Conservation (phyloP, 2,329 filamentous ascomycete genomes). For the Alternaria dauci region DNA sequence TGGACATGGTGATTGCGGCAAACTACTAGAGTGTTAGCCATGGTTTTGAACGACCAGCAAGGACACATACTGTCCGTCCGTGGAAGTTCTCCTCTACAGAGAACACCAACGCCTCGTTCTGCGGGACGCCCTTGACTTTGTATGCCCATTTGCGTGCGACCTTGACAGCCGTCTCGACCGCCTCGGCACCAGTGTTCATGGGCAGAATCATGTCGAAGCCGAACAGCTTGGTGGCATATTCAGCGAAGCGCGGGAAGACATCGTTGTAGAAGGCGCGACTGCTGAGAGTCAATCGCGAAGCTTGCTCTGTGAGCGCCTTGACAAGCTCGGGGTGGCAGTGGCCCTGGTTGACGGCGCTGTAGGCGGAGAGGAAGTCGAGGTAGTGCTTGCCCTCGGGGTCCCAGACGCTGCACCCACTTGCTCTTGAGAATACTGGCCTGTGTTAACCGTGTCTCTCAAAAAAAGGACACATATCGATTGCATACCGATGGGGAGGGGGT, state of each 20-base stretch:
- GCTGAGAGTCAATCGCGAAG: conserved; percentile 86
- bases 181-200: conserved; percentile 98
- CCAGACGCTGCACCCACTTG: conserved; percentile 89
- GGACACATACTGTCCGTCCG: conserved; percentile 79
- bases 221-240: conserved; percentile 88
- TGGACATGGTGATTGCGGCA: conserved; percentile 93
- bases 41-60: neutral
- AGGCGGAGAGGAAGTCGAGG: conserved; percentile 96
- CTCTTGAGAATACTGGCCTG: conserved; percentile 71
- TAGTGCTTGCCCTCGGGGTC: conserved; percentile 93
- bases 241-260: conserved; percentile 94
- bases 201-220: conserved; percentile 98
- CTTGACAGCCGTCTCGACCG: conserved; percentile 95
- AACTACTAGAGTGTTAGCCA: conserved; percentile 66
- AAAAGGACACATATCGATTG: neutral
- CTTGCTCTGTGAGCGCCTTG: conserved; percentile 88
- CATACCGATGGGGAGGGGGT: conserved; percentile 83
- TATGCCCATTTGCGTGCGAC: conserved; percentile 98
- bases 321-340: conserved; percentile 97
- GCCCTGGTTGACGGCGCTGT: conserved; percentile 97
- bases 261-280: conserved; percentile 98
- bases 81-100: conserved; percentile 94
- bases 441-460: conserved; percentile 17
- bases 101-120: conserved; percentile 84
- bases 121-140: conserved; percentile 89